Conservation (phyloP, 257 asterid genomes). For the Linderniella brevidens region DNA sequence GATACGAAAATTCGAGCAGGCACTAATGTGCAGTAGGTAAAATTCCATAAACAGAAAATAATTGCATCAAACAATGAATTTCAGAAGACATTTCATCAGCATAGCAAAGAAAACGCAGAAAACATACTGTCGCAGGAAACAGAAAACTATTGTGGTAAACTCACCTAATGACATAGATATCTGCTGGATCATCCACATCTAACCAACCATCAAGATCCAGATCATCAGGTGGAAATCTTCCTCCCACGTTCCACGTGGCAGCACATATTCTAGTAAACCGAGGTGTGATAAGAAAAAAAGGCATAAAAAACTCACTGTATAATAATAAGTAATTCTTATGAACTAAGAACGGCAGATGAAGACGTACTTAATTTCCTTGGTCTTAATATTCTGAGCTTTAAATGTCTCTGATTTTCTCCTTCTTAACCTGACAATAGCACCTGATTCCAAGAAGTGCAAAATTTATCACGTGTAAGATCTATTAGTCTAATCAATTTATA, state of each 20-base stretch:
- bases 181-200: conserved; percentile 67
- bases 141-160: background rate
- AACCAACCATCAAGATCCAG: conserved; percentile 74
- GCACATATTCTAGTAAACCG: conserved; percentile 27
- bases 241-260: conserved; percentile 79
- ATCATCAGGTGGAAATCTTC: conserved; percentile 54
- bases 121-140: background rate
- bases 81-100: background rate
- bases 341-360: background rate
- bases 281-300: conserved; percentile 5
- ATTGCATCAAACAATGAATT: background rate
- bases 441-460: conserved; percentile 23
- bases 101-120: background rate
- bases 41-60: background rate
- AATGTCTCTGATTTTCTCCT: conserved; percentile 90
- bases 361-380: conserved; percentile 66
- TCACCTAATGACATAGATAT: conserved; percentile 81
- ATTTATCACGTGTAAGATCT: background rate
- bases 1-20: no score
- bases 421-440: conserved; percentile 41
- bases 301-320: conserved; percentile 1
- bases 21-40: no score
- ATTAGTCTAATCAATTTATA: background rate
- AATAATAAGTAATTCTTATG: conserved; percentile 1
- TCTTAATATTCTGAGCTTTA: conserved; percentile 68